Base-by-base conservation (phyloP, 2,329 filamentous ascomycete genomes). In the Fusarium falciforme region DNA sequence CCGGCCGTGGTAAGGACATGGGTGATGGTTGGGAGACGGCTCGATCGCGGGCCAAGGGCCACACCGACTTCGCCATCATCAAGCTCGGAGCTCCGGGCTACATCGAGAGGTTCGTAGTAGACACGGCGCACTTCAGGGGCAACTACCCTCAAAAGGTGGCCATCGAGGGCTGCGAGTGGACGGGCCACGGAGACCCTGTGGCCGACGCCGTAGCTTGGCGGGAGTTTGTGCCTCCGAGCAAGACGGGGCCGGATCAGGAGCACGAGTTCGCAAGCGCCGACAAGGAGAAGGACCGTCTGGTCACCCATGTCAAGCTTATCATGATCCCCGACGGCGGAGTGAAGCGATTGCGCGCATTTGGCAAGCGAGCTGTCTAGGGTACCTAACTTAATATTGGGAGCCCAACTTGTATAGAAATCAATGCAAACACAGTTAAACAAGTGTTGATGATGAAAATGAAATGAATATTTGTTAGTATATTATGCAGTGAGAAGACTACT, bases 301-400 rank as follows among this genome's bases (percentile, higher is more conserved):
- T 94, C 79, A 94, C 93, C 14, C 95, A 96, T 84, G 91, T 95
- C 25, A 98, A 97, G 88, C 86, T 98, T 81, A 93, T 94, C 36
- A 96, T 98, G 81, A 94, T 98, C 76, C 96, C 96, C 0, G 95
- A 98, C 82, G 95, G 96, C 36, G 95, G 96, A 27, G 93, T 98
- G 4, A 98, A 97, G 90, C 87, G 95, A 73, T 89, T 98, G 74
- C 90, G 94, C 63, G 81, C 79, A 38, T 82, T 82, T 77, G 82
- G 82, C 25, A 83, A 77, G 75, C 78, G 82, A 61, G 79, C 70
- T 52, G 73, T 66, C 31, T 77, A 78, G 74, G 66, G 68, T 69
- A 54, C 27, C 27, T n/a, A 12, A 25, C 20, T 31, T 29, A 29
- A 29, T 29, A 29, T 20, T 16, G 35, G 69, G 61, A 66, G 64